Evolutionary conservation across 805 yeast species (phyloP).

Genomic region (Peterozyma toletana): DNA sequence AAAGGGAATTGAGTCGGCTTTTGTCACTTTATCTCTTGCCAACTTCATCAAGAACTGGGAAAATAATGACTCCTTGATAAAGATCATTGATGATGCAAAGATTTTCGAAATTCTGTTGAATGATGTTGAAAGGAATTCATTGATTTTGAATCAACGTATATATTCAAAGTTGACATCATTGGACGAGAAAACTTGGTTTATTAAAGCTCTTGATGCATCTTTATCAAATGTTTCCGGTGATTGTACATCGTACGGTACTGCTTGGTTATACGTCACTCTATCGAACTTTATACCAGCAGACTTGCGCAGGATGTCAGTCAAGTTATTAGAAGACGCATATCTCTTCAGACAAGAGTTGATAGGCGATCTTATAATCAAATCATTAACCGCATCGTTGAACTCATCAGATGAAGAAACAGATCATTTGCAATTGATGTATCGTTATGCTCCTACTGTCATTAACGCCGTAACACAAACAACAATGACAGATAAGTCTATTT

Average conservation of each 20-base stretch:
- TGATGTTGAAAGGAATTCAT: constrained; percentile 37
- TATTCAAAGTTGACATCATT: constrained; percentile 38
- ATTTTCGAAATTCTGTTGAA: constrained; percentile 26
- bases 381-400: constrained; percentile 18
- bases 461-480: constrained; percentile 26
- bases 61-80: constrained; percentile 5
- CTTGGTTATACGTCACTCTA: constrained; percentile 40
- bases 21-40: constrained; percentile 31
- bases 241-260: constrained; percentile 28
- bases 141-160: constrained; percentile 39
- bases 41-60: constrained; percentile 13
- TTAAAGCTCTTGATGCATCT: constrained; percentile 33
- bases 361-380: constrained; percentile 35
- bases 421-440: constrained; percentile 17
- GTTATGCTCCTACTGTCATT: constrained; percentile 28
- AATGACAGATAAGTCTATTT: constrained; percentile 14
- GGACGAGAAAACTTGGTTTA: constrained; percentile 46
- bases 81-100: constrained; percentile 17
- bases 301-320: constrained; percentile 26
- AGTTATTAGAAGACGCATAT: constrained; percentile 24
- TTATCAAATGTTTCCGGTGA: constrained; percentile 14
- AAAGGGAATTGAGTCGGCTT: constrained; percentile 47
- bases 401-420: constrained; percentile 11
- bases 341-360: constrained; percentile 27
- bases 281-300: constrained; percentile 30